Evolutionary conservation across 2,329 filamentous ascomycete genomes (phyloP), one percentile per base, ranked within the genome.

Genomic region (Zasmidium cellare): DNA sequence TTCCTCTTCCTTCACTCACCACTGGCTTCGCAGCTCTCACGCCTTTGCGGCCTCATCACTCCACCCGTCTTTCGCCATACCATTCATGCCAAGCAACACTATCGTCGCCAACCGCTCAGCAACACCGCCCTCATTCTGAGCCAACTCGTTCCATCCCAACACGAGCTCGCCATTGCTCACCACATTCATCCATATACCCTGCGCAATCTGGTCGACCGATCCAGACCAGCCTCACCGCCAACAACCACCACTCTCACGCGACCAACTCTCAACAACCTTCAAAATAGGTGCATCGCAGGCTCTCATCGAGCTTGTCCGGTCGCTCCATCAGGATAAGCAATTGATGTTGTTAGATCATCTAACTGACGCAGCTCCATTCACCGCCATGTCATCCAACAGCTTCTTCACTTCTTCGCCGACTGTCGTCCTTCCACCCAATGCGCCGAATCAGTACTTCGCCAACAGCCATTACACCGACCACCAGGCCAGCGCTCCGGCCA

Each of bases 351-450:
- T 69, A 64, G 65, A 69, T 63, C 65, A 68, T 59, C 61, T 69
- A 55, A 71, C 68, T 66, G 68, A 71, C 67, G 56, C 63, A 66
- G 65, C 63, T 61, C 54, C 59, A 57, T 59, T 58, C 55, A 35
- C 50, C 59, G 49, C 48, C 45, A 64, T 63, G 65, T 63, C 62
- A 28, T 60, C 63, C 11, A 66, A 65, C 55, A 63, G 77, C 70
- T 79, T 79, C 70, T 78, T 75, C 68, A 72, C 75, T 60, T 78
- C 77, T 41, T 77, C 77, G 54, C 77, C 78, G 46, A 78, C 77
- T 38, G 74, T 80, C 57, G 75, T 79, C 62, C 72, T 80, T 58
- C 76, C 76, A 19, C 73, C 77, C 70, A 63, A 71, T 72, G 65
- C 73, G 68, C 75, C 66, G 25, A 65, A 69, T 45, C 67, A 71